Evolutionary conservation across 495 filamentous ascomycete genomes (phyloP).

Genomic region (Penicillium crystallinum): DNA sequence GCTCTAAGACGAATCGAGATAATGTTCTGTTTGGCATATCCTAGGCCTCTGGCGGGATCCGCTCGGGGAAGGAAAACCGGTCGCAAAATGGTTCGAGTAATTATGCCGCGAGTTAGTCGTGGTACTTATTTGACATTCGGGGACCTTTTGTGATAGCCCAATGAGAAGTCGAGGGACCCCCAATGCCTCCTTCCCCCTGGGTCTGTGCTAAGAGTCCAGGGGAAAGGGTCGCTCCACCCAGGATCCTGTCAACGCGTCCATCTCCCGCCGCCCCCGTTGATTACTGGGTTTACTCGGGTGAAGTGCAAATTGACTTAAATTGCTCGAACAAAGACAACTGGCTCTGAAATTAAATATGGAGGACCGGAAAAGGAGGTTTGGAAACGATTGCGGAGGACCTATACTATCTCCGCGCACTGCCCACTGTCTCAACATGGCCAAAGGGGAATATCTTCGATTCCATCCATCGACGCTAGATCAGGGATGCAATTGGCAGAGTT

Average conservation of each 20-base stretch:
- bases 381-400: no score
- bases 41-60: slow-evolving; percentile 1
- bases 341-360: no score
- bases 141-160: slow-evolving; percentile 8
- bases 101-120: slow-evolving; percentile 14
- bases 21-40: not conserved
- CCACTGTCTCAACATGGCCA: not conserved
- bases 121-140: slow-evolving; percentile 17
- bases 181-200: not conserved
- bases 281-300: slow-evolving; percentile 2
- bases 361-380: no score
- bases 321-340: no score
- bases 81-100: slow-evolving; percentile 12
- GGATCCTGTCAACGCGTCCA: slow-evolving; percentile 21
- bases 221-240: slow-evolving; percentile 19
- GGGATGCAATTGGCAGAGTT: slow-evolving; percentile 2
- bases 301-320: no score
- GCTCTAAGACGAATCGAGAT: slow-evolving; percentile 21
- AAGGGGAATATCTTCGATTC: not conserved
- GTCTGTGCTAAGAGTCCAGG: slow-evolving; percentile 14
- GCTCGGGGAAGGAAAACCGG: slow-evolving; percentile 2
- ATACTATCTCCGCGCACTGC: no score
- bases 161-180: not conserved
- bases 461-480: slow-evolving; percentile 7
- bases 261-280: slow-evolving; percentile 23